Evolutionary conservation across 495 filamentous ascomycete species (phyloP).

Genomic region (Podospora anserina): DNA sequence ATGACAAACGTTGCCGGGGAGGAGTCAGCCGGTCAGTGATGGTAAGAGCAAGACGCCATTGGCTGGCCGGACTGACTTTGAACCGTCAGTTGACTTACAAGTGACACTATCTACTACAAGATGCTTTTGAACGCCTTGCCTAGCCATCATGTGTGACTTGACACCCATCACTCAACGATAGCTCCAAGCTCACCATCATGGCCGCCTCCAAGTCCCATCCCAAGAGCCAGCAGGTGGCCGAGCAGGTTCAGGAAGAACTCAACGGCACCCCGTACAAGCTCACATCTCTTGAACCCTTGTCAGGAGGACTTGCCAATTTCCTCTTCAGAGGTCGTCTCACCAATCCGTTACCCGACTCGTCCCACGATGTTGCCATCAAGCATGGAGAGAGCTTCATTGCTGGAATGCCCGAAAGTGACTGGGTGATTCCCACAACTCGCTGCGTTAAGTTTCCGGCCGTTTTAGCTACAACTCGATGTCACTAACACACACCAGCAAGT

Average conservation of each 20-base stretch:
- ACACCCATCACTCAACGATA: neutral
- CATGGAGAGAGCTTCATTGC: conserved; percentile 53
- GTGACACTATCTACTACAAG: neutral
- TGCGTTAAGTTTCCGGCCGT: conserved; percentile 47
- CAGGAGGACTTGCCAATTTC: conserved; percentile 59
- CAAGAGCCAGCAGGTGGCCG: conserved; percentile 21
- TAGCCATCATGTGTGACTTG: neutral
- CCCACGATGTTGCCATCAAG: conserved; percentile 51
- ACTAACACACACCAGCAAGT: conserved; percentile 27
- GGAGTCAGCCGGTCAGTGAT: neutral
- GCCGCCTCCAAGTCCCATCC: conserved; percentile 14
- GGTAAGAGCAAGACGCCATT: neutral
- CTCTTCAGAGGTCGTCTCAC: conserved; percentile 53
- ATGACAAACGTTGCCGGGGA: neutral
- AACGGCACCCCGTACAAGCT: conserved; percentile 49
- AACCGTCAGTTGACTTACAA: neutral
- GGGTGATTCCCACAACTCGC: conserved; percentile 44
- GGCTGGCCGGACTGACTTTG: neutral
- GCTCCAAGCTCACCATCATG: neutral
- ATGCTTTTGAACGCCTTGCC: neutral
- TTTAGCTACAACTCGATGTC: neutral
- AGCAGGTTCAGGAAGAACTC: conserved; percentile 33
- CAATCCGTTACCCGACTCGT: conserved; percentile 38
- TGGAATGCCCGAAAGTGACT: conserved; percentile 40
- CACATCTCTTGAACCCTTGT: conserved; percentile 45